Percentiles rank a stretch among this genome's conserved stretches.
Evolutionary conservation across 345 rosid species (phyloP).

Genomic region (Pistacia vera): DNA sequence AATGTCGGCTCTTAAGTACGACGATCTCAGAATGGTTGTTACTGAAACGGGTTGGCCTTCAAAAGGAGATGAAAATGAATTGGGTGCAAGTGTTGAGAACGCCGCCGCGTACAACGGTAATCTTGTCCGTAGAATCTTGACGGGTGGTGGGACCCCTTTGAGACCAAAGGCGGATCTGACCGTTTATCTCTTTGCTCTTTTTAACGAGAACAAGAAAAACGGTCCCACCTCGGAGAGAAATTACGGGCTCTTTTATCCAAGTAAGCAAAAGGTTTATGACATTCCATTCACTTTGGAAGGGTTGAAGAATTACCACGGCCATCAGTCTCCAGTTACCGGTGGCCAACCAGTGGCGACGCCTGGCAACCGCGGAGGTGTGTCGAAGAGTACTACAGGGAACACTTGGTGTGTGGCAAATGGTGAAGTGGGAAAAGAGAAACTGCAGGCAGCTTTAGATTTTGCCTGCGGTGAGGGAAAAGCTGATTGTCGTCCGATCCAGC

Average conservation of each 20-base stretch:
- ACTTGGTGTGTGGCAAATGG: conserved; percentile 88
- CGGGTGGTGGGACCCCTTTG: conserved; percentile 89
- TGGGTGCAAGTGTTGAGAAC: conserved; percentile 66
- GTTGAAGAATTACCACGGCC: conserved; percentile 49
- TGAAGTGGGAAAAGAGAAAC: conserved; percentile 54
- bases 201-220: conserved; percentile 77
- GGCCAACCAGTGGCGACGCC: conserved; percentile 27
- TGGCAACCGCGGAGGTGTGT: conserved; percentile 37
- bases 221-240: conserved; percentile 93
- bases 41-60: conserved; percentile 99
- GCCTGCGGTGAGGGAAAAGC: conserved; percentile 96
- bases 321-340: conserved; percentile 31
- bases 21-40: conserved; percentile 66
- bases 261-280: conserved; percentile 77
- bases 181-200: conserved; percentile 87
- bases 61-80: conserved; percentile 76
- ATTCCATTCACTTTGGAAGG: conserved; percentile 69
- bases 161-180: conserved; percentile 81
- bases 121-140: conserved; percentile 71
- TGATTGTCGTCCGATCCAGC: conserved; percentile 79
- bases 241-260: conserved; percentile 90
- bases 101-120: conserved; percentile 95
- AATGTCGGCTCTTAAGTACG: conserved; percentile 70
- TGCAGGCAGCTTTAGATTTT: conserved; percentile 73
- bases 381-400: conserved; percentile 57